These are phyloP conservation scores for Penicillium capsulatum DNA, from an alignment of 2,329 filamentous ascomycete genomes.

Conservation along the genomic window DNA sequence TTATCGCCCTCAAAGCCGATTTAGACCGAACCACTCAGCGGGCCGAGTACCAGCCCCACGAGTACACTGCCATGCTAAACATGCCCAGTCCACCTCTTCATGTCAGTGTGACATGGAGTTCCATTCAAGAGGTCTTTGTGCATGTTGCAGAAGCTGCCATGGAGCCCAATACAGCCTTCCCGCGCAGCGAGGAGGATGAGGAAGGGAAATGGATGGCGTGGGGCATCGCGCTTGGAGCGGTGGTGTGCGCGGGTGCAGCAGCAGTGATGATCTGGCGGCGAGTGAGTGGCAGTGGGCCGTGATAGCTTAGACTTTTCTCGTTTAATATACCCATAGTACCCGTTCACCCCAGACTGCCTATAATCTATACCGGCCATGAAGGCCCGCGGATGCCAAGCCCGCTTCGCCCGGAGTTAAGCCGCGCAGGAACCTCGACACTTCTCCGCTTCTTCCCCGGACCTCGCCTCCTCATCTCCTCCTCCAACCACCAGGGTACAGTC, in stretches of 20 bases:
- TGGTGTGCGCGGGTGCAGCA: slow-evolving; percentile 56
- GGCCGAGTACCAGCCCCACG: slow-evolving; percentile 83
- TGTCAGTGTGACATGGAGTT: slow-evolving; percentile 90
- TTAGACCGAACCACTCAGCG: slow-evolving; percentile 95
- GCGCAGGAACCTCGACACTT: slow-evolving; percentile 18
- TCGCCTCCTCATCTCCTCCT: slow-evolving; percentile 10
- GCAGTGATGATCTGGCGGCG: slow-evolving; percentile 59
- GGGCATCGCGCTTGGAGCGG: slow-evolving; percentile 77
- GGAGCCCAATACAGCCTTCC: slow-evolving; percentile 81
- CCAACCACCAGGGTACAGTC: too few relatives aligned
- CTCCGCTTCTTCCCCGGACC: slow-evolving; percentile 21
- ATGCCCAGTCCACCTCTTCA: slow-evolving; percentile 84
- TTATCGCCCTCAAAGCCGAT: slow-evolving; percentile 91
- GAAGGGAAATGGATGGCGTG: slow-evolving; percentile 76
- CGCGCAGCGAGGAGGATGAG: slow-evolving; percentile 77
- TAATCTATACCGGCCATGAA: background rate
- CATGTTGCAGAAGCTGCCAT: slow-evolving; percentile 86
- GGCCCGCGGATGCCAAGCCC: slow-evolving; percentile 2
- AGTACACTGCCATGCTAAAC: slow-evolving; percentile 77
- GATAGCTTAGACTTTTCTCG: slow-evolving; percentile 4
- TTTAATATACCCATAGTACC: slow-evolving; percentile 15
- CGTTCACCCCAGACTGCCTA: background rate
- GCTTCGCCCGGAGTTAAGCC: slow-evolving; percentile 14
- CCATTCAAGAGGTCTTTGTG: slow-evolving; percentile 91
- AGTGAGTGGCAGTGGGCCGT: slow-evolving; percentile 36